phyloP scores from a whole-genome alignment of 768 basidiomycete genomes.

The Serendipita vermifera region DNA sequence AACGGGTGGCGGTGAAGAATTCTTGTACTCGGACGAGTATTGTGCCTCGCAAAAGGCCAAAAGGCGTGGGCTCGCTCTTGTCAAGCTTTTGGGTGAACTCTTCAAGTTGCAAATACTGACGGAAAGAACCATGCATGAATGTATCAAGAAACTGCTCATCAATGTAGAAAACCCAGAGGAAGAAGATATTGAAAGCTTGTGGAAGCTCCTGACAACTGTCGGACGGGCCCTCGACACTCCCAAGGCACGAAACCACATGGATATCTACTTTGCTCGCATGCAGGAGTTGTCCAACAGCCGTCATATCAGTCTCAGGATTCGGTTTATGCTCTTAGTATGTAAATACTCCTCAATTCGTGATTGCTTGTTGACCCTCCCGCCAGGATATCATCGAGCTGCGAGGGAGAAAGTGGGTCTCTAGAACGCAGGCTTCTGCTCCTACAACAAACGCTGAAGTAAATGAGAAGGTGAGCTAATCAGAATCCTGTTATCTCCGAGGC shows the following conservation, averaged over 20 bases:
- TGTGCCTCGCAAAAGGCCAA: conserved; percentile 95
- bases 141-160: conserved; percentile 86
- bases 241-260: conserved; percentile 76
- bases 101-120: conserved; percentile 99
- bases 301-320: conserved; percentile 75
- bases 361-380: conserved; percentile 9
- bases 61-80: conserved; percentile 89
- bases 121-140: conserved; percentile 97
- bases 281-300: conserved; percentile 60
- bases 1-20: conserved; percentile 47
- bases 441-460: conserved; percentile 83
- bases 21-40: conserved; percentile 89
- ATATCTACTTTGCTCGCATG: conserved; percentile 89
- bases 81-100: conserved; percentile 95
- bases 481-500: background rate
- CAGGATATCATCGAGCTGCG: conserved; percentile 89
- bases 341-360: conserved; percentile 2
- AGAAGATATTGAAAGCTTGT: conserved; percentile 93
- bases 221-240: conserved; percentile 67
- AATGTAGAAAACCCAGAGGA: conserved; percentile 95
- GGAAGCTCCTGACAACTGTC: conserved; percentile 83
- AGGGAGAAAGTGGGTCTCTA: conserved; percentile 63
- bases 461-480: conserved; percentile 58
- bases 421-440: conserved; percentile 62
- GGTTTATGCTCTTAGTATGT: conserved; percentile 86